Percentiles rank a stretch among this genome's conserved stretches.
phyloP scores from a whole-genome alignment of 345 rosid genomes.

The sweet orange (Citrus sinensis) region DVS_A1.0 CM039167.1:25890001-25890500 shows the following conservation, averaged over 20 bases:
- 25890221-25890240: background rate
- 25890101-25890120: background rate
- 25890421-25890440: background rate
- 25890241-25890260: background rate
- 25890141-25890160: background rate
- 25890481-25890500: background rate
- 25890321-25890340: background rate
- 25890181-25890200: background rate
- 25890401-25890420: background rate
- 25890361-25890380: background rate
- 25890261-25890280: background rate
- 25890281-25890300: background rate
- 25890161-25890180: background rate
- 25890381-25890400: background rate
- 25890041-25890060: conserved; percentile 5
- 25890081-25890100: background rate
- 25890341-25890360: background rate
- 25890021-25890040: conserved; percentile 37
- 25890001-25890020: conserved; percentile 92
- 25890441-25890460: background rate
- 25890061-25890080: background rate
- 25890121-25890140: background rate
- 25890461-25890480: background rate
- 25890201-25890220: background rate
- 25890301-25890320: background rate